Conservation (phyloP, 805 yeast species). For the Saccharomycopsis javanensis region DNA sequence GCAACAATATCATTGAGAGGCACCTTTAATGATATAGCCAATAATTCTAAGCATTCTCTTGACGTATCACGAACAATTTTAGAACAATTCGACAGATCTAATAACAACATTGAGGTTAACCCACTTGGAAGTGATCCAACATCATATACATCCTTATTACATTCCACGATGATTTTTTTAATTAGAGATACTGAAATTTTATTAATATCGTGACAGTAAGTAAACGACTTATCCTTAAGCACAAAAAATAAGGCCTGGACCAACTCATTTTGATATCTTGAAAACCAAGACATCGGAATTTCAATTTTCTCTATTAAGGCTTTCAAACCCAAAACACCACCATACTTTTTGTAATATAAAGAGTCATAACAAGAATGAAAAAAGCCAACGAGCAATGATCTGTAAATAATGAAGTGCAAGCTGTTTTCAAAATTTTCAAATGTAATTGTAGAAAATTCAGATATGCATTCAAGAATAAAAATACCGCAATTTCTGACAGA, state of each 20-base stretch:
- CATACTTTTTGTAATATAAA: conserved; percentile 72
- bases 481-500: conserved; percentile 67
- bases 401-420: conserved; percentile 61
- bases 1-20: conserved; percentile 67
- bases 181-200: conserved; percentile 61
- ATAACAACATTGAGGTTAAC: conserved; percentile 78
- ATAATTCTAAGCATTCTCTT: conserved; percentile 53
- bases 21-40: conserved; percentile 66
- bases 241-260: conserved; percentile 83
- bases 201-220: conserved; percentile 73
- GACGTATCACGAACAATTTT: conserved; percentile 73
- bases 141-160: conserved; percentile 53
- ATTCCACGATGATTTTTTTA: conserved; percentile 49
- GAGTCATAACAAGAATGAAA: conserved; percentile 89
- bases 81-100: conserved; percentile 85
- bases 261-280: conserved; percentile 70
- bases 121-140: conserved; percentile 44
- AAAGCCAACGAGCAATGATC: conserved; percentile 68
- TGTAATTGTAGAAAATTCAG: conserved; percentile 40
- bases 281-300: conserved; percentile 65
- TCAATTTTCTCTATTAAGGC: conserved; percentile 59
- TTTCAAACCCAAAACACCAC: conserved; percentile 78
- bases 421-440: conserved; percentile 63
- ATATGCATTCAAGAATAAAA: conserved; percentile 52
- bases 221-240: conserved; percentile 77